These are phyloP conservation scores for Pycnococcus provasolii DNA, from an alignment of 139 green algal species.

Conservation along the genomic window DNA sequence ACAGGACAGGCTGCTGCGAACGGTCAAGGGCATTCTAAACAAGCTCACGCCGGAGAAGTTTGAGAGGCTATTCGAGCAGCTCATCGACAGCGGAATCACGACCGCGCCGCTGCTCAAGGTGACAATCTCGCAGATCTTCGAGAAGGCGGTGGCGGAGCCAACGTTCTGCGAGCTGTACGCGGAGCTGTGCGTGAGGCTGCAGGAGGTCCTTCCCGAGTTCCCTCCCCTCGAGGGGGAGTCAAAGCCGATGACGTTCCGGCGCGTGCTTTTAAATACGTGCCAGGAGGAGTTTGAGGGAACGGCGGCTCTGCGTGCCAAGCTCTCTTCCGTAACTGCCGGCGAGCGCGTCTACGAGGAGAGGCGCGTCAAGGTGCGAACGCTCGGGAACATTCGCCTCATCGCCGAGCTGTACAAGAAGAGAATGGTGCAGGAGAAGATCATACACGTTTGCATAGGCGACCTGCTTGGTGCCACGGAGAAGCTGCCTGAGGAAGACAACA, in stretches of 20 bases:
- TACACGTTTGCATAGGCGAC: constrained; percentile 75
- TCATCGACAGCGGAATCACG: constrained; percentile 66
- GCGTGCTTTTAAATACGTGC: constrained; percentile 92
- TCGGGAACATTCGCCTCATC: constrained; percentile 97
- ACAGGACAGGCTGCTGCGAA: constrained; percentile 4
- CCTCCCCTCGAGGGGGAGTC: constrained; percentile 33
- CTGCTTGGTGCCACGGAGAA: constrained; percentile 37
- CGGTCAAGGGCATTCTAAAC: constrained; percentile 65
- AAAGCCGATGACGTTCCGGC: constrained; percentile 63
- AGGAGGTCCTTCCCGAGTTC: constrained; percentile 31
- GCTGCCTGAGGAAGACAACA: constrained; percentile 58
- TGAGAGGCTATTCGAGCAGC: constrained; percentile 64
- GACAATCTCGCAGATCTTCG: constrained; percentile 85
- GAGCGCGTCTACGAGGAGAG: constrained; percentile 43
- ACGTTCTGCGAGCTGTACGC: constrained; percentile 89
- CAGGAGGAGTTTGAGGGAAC: constrained; percentile 77
- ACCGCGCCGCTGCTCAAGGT: constrained; percentile 32
- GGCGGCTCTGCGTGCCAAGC: constrained; percentile 4
- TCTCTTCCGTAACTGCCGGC: constrained; percentile 20
- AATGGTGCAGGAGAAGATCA: constrained; percentile 92
- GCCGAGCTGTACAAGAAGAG: constrained; percentile 86
- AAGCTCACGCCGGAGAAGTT: constrained; percentile 98
- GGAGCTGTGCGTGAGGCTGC: constrained; percentile 51
- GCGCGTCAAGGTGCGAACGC: constrained; percentile 43
- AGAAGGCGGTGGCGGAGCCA: constrained; percentile 88